A percentile compares a stretch with the other conserved stretches of the same genome.
Evolutionary conservation across 805 yeast genomes (phyloP).

Genomic region (Lachancea kluyveri): DNA sequence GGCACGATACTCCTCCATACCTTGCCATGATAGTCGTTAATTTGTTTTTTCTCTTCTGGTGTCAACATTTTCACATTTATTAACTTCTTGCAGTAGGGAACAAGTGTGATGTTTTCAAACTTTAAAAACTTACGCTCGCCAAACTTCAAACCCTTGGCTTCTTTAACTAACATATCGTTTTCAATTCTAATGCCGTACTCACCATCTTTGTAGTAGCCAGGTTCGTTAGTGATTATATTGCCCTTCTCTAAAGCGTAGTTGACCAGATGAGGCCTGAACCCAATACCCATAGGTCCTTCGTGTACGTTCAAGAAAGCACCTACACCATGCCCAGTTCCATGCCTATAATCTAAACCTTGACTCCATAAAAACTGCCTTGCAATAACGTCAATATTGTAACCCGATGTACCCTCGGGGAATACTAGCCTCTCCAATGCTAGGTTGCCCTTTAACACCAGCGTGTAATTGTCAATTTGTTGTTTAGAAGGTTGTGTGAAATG

Average conservation of each 20-base stretch:
- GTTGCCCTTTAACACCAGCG: conserved; percentile 88
- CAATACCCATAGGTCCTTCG: conserved; percentile 88
- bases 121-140: conserved; percentile 54
- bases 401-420: conserved; percentile 73
- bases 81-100: conserved; percentile 76
- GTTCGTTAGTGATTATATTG: conserved; percentile 82
- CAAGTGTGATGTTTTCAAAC: conserved; percentile 79
- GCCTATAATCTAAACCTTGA: conserved; percentile 79
- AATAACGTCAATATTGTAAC: conserved; percentile 68
- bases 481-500: conserved; percentile 54
- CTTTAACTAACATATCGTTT: conserved; percentile 61
- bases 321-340: conserved; percentile 98
- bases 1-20: conserved; percentile 49
- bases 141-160: conserved; percentile 37
- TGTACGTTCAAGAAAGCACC: conserved; percentile 89
- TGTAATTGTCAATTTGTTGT: conserved; percentile 62
- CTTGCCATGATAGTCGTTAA: conserved; percentile 58
- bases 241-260: conserved; percentile 57
- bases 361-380: conserved; percentile 82
- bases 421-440: conserved; percentile 74
- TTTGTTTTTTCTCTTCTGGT: conserved; percentile 56
- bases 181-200: conserved; percentile 87
- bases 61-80: conserved; percentile 57
- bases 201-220: conserved; percentile 90
- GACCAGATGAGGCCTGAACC: conserved; percentile 41